Conservation (phyloP, 2,329 filamentous ascomycete genomes). For the Fusarium nodosum region DNA sequence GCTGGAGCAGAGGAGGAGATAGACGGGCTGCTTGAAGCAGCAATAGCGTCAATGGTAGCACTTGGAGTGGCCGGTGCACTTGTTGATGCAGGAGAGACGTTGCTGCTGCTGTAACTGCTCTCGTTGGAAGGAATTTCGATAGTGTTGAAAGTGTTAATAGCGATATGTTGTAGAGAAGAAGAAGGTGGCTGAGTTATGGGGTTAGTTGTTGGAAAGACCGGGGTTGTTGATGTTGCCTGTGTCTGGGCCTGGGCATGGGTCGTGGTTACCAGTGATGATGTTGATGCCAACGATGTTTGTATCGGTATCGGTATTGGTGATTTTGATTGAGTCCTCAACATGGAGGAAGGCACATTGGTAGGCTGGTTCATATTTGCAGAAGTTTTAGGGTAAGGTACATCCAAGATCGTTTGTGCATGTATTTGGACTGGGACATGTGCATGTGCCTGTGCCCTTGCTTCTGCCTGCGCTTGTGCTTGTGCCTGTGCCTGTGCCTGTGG, state of each 20-base stretch:
- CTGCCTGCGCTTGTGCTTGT: conserved; percentile 3
- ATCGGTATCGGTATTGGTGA: background rate
- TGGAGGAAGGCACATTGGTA: conserved; percentile 25
- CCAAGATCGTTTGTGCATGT: conserved; percentile 4
- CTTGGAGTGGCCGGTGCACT: conserved; percentile 37
- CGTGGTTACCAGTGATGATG: background rate
- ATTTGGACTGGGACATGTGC: conserved; percentile 6
- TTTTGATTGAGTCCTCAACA: conserved; percentile 18
- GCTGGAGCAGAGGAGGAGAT: conserved; percentile 21
- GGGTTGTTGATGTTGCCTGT: conserved; percentile 9
- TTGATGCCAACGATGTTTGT: background rate
- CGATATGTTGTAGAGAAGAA: conserved; percentile 13
- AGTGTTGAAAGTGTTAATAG: conserved; percentile 17
- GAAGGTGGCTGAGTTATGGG: conserved; percentile 23
- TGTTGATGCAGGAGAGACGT: conserved; percentile 37
- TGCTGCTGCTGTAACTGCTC: conserved; percentile 39
- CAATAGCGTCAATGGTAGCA: conserved; percentile 6
- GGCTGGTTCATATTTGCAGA: conserved; percentile 19
- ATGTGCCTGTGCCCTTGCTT: background rate
- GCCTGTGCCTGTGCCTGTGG: conserved; percentile 7
- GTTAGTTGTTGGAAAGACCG: conserved; percentile 18
- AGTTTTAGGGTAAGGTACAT: conserved; percentile 21
- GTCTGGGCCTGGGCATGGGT: conserved; percentile 1
- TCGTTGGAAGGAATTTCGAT: conserved; percentile 33
- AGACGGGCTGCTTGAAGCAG: conserved; percentile 19